A percentile compares a stretch with the other conserved stretches of the same genome.
Conservation (phyloP, 1,284 basidiomycete species). For the Malassezia nana region DNA sequence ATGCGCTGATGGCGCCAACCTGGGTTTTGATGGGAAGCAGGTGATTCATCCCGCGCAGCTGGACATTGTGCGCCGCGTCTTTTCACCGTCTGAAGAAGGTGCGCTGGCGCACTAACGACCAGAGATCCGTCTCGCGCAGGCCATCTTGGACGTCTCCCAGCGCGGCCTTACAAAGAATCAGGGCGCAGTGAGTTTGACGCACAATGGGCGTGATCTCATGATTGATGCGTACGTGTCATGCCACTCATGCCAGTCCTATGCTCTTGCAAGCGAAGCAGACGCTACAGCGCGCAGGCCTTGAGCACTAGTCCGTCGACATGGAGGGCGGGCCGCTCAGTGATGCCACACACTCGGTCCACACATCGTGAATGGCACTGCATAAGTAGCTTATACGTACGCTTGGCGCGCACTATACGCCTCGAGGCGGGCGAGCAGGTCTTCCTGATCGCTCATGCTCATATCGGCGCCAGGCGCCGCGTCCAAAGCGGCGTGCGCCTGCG, state of each 20-base stretch:
- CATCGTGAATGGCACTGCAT: neutral
- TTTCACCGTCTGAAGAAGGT: conserved; percentile 67
- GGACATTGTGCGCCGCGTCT: conserved; percentile 64
- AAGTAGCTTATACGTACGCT: conserved; percentile 2
- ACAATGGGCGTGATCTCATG: conserved; percentile 52
- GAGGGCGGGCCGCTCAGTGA: neutral
- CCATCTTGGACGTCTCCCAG: conserved; percentile 55
- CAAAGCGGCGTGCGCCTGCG: neutral
- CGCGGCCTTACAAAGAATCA: conserved; percentile 47
- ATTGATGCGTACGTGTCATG: conserved; percentile 61
- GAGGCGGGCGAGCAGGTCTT: neutral
- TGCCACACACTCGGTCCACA: neutral
- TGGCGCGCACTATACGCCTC: conserved; percentile 6
- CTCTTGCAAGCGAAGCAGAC: conserved; percentile 56
- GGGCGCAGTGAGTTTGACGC: conserved; percentile 60
- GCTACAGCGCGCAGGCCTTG: conserved; percentile 48
- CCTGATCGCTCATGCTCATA: conserved; percentile 6
- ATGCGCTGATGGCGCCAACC: conserved; percentile 56
- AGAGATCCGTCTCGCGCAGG: conserved; percentile 71
- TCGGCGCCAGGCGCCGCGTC: conserved; percentile 8
- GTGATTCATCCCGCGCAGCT: conserved; percentile 86
- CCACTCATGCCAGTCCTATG: conserved; percentile 18
- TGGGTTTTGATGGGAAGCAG: conserved; percentile 55
- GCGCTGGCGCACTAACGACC: conserved; percentile 9
- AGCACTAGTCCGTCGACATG: neutral